Conservation (phyloP, 176 grass and related monocot species). For the Pontederia crassipes region DNA sequence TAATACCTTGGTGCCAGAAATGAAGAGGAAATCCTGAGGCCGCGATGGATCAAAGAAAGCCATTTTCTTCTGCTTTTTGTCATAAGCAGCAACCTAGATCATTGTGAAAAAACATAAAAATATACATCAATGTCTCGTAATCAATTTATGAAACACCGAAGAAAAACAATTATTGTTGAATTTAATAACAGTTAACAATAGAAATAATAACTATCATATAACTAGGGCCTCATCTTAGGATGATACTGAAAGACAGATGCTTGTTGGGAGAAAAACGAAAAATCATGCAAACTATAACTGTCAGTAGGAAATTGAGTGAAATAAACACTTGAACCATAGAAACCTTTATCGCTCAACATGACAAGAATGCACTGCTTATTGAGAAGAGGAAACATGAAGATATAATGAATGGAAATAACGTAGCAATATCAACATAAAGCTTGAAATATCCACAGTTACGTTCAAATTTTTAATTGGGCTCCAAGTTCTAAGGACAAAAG, state of each 20-base stretch:
- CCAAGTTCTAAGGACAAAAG: neutral
- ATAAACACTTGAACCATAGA: no score
- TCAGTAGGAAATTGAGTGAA: no score
- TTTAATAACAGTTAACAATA: neutral
- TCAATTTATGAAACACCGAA: neutral
- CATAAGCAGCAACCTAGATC: slow-evolving; percentile 82
- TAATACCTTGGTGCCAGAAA: slow-evolving; percentile 94
- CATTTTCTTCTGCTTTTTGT: slow-evolving; percentile 74
- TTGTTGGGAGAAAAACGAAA: no score
- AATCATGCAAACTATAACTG: no score
- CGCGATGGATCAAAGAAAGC: slow-evolving; percentile 91
- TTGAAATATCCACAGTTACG: neutral
- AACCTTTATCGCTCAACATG: no score
- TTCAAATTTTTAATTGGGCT: neutral
- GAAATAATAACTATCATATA: no score
- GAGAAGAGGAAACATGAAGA: no score
- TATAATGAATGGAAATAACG: no score
- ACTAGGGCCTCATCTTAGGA: no score
- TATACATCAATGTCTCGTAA: neutral
- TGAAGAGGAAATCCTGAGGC: slow-evolving; percentile 92
- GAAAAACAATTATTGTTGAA: neutral
- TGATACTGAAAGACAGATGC: no score
- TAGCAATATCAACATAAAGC: neutral
- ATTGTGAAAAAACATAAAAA: slow-evolving; percentile 22
- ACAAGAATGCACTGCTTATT: no score